Evolutionary conservation across 1,139 yeast genomes (phyloP).

Genomic region (Lodderomyces theae): DNA sequence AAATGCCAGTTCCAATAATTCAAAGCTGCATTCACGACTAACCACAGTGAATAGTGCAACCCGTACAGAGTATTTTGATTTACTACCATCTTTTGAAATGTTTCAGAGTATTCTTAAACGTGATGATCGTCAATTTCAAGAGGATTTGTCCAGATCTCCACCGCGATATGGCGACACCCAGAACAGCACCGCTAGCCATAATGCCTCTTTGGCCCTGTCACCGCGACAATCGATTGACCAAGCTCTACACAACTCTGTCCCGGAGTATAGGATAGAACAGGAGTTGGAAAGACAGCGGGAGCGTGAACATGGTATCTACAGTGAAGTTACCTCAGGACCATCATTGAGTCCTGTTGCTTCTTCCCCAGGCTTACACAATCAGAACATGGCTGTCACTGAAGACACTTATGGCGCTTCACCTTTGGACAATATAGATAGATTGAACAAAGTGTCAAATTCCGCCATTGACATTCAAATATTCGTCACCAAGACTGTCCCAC

Average conservation of each 20-base stretch:
- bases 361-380: constrained; percentile 12
- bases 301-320: constrained; percentile 6
- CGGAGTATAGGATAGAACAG: constrained; percentile 17
- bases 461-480: constrained; percentile 43
- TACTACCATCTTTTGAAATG: constrained; percentile 64
- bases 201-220: constrained; percentile 16
- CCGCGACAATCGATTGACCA: constrained; percentile 16
- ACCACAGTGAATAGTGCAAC: constrained; percentile 28
- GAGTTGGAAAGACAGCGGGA: constrained; percentile 2
- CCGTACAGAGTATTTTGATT: constrained; percentile 49
- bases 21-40: constrained; percentile 18
- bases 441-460: constrained; percentile 33
- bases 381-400: constrained; percentile 21
- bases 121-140: constrained; percentile 43
- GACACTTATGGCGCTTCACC: constrained; percentile 43
- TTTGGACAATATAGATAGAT: constrained; percentile 43
- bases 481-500: constrained; percentile 43
- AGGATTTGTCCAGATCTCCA: constrained; percentile 35
- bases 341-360: constrained; percentile 9
- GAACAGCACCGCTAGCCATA: constrained; percentile 30
- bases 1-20: constrained; percentile 8
- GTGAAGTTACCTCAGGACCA: constrained; percentile 8
- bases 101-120: constrained; percentile 54
- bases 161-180: constrained; percentile 40
- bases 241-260: constrained; percentile 17